Evolutionary conservation across 2,329 filamentous ascomycete species (phyloP), one percentile per base, ranked within the genome.

Genomic region (Colletotrichum destructivum): DNA sequence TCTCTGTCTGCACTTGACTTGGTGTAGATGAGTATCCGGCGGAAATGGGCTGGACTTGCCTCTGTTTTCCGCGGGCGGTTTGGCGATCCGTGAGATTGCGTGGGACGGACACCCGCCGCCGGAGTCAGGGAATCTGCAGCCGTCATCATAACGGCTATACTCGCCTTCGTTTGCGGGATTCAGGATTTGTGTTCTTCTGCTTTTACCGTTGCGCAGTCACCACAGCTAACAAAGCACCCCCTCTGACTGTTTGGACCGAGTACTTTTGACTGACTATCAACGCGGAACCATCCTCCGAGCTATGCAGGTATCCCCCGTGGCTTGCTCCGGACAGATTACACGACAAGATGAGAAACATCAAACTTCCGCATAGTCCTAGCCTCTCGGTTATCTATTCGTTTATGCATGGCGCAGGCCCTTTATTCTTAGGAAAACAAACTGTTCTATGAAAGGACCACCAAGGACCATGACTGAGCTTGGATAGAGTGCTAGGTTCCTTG

Each of bases 71-170:
- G 11, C 38, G 21, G 47, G 15, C 21, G 59, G 38, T 44, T 23
- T 52, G 23, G 51, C 21, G 21, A 47, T 54, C 23, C 55, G 46
- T 12, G 16, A 69, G 38, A 71, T 59, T 63, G 44, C 38, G 21
- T 57, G 16, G 57, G 23, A 42, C 69, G 69, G 69, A 46, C 52
- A 68, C 44, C 40, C 42, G 69, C 69, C 68, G 69, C 69, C 64
- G 69, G 9, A 31, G 31, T 54, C 57, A 66, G 65, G 38, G 11
- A 38, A 44, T 63, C 23, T 46, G 49, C 35, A 62, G 26, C 46
- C 38, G 52, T 35, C 42, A 42, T 26, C 31, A 57, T 16, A 15
- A 16, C 52, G 52, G 21, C 52, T 66, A 40, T 59, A 35, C n/a
- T 47, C 16, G 40, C 51, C 23, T 21, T n/a, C 8, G 31, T 11